Conservation (phyloP, 2,329 filamentous ascomycete species). For the Pseudogymnoascus sp. region DNA sequence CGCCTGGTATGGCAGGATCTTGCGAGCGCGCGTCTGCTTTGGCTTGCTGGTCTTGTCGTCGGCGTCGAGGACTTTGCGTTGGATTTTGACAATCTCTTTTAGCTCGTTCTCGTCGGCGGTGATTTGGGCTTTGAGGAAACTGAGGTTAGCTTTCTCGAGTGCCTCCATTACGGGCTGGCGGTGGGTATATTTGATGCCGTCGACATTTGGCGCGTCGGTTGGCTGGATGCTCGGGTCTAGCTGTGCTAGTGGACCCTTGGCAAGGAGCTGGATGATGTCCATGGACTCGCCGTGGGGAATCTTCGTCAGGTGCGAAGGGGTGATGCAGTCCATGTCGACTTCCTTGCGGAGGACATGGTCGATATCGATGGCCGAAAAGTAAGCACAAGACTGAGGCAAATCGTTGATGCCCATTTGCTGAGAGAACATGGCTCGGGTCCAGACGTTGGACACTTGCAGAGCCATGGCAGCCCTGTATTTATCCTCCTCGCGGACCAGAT, state of each 20-base stretch:
- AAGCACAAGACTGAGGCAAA: slow-evolving; percentile 87
- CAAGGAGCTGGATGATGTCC: slow-evolving; percentile 72
- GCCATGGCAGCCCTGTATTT: slow-evolving; percentile 88
- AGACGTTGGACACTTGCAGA: slow-evolving; percentile 86
- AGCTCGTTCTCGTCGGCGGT: slow-evolving; percentile 67
- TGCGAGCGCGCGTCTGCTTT: slow-evolving; percentile 16
- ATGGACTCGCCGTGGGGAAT: slow-evolving; percentile 83
- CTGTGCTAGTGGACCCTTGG: slow-evolving; percentile 59
- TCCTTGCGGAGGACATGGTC: slow-evolving; percentile 95
- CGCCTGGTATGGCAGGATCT: slow-evolving; percentile 22
- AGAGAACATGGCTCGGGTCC: slow-evolving; percentile 95
- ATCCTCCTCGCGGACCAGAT: slow-evolving; percentile 78
- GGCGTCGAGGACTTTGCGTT: slow-evolving; percentile 11
- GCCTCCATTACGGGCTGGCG: slow-evolving; percentile 74
- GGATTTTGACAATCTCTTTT: slow-evolving; percentile 59
- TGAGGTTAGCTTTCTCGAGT: slow-evolving; percentile 47
- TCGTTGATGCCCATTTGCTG: slow-evolving; percentile 96
- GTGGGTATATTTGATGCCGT: slow-evolving; percentile 59
- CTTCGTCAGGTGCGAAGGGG: slow-evolving; percentile 70
- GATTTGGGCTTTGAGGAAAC: slow-evolving; percentile 81
- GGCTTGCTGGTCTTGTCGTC: slow-evolving; percentile 13
- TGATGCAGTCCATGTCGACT: slow-evolving; percentile 95
- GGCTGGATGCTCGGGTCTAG: slow-evolving; percentile 62
- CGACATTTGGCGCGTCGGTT: slow-evolving; percentile 46
- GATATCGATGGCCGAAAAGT: slow-evolving; percentile 92